Conservation (phyloP, 2,329 filamentous ascomycete genomes). For the Stagonosporopsis chrysanthemi region DNA sequence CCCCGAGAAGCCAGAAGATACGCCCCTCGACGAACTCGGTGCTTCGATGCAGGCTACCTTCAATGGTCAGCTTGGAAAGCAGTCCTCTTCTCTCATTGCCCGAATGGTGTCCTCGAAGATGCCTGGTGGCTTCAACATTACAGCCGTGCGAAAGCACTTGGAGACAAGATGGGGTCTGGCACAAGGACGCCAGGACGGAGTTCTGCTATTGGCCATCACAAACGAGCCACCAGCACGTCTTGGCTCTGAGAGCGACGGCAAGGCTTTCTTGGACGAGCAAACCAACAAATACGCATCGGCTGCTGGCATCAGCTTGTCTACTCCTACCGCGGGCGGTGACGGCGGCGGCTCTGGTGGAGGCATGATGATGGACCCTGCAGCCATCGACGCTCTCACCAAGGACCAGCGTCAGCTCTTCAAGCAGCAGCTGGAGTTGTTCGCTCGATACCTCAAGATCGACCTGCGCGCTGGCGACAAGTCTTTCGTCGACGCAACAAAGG, state of each 20-base stretch:
- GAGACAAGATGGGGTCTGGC: constrained; percentile 92
- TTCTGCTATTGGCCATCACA: constrained; percentile 85
- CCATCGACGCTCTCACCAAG: constrained; percentile 95
- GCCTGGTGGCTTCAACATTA: constrained; percentile 99
- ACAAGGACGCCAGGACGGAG: constrained; percentile 87
- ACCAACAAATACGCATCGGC: constrained; percentile 87
- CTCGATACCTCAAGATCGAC: constrained; percentile 96
- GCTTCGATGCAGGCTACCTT: constrained; percentile 98
- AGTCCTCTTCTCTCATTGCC: constrained; percentile 90
- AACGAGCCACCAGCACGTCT: constrained; percentile 91
- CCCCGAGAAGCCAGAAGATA: constrained; percentile 98
- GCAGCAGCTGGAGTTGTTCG: constrained; percentile 94
- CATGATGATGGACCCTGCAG: constrained; percentile 99
- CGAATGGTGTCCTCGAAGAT: constrained; percentile 98
- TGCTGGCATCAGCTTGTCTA: constrained; percentile 83
- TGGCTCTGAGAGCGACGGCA: constrained; percentile 88
- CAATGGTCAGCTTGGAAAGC: constrained; percentile 96
- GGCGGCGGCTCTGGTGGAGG: constrained; percentile 75
- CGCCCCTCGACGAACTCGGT: constrained; percentile 92
- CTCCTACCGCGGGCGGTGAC: constrained; percentile 74
- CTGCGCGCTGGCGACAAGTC: constrained; percentile 96
- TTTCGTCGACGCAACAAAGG: constrained; percentile 82
- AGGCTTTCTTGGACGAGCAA: constrained; percentile 87
- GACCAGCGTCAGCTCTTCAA: constrained; percentile 97
- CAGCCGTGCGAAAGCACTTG: constrained; percentile 90